Evolutionary conservation across 768 basidiomycete genomes (phyloP), one percentile per base, ranked within the genome.

Genomic region (Sutorius australiensis): DNA sequence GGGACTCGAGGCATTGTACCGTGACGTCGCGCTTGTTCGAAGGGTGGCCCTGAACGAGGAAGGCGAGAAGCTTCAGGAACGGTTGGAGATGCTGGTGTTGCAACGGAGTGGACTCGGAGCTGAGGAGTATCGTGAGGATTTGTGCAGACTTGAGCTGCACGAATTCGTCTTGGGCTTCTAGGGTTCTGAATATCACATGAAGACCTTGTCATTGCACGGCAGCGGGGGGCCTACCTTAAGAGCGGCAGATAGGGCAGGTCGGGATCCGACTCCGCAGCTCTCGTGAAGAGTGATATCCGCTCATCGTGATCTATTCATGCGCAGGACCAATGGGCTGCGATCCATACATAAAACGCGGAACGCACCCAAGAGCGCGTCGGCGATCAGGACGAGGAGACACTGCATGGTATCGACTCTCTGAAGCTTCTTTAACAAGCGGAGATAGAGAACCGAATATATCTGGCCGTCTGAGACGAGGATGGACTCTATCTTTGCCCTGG

Each of bases 141-240:
- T 95, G 89, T 0, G 88, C 80, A 11, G 88, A 78, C 66, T 95
- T 97, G 52, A 98, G 77, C 63, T 95, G 92, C n/a, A 92, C 86
- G 59, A 97, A 98, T 66, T 98, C 95, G 67, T 98, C 97, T 60
- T 86, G 86, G 12, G 87, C 82, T 36, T 90, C 87, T 43, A 97
- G 74, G 32, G 86, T 83, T 61, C 92, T 95, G 59, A 27, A 49
- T 34, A 44, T 31, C 39, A 31, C 27, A 31, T 51, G 21, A 69
- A 33, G n/a, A 38, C 17, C n/a, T 42, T 5, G 27, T 27, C 24
- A 46, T 21, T 11, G 43, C 34, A 48, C 14, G 27, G 46, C 34
- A 19, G 24, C n/a, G 19, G 44, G 14, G 40, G 10, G 21, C 33
- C 45, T 63, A 89, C 92, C 85, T 80, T 46, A 92, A 75, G n/a